phyloP scores from a whole-genome alignment of 1,139 yeast genomes.

The Magnusiomyces starmeri region DNA sequence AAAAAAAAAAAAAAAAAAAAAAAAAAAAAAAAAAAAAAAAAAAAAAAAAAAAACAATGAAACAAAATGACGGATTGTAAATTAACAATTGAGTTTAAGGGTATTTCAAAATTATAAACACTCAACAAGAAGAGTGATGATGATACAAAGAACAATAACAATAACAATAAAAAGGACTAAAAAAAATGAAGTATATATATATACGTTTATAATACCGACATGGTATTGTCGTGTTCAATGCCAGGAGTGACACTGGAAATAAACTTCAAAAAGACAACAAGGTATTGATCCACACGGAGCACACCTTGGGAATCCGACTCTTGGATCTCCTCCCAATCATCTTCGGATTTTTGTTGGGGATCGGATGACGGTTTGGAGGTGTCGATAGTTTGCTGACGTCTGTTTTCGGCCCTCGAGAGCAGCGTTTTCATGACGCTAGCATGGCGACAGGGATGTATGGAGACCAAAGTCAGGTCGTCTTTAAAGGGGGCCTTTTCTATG shows the following conservation, averaged over 20 bases:
- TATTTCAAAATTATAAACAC: too few species aligned
- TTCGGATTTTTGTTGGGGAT: conserved; percentile 26
- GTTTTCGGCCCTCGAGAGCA: conserved; percentile 60
- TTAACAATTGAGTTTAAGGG: too few species aligned
- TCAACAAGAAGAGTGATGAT: too few species aligned
- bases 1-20: background rate
- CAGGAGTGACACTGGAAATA: conserved; percentile 95
- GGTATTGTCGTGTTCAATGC: conserved; percentile 93
- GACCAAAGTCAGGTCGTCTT: conserved; percentile 69
- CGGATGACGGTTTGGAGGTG: conserved; percentile 14
- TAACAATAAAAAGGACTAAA: background rate
- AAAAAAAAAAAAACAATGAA: background rate
- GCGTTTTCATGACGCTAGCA: conserved; percentile 85
- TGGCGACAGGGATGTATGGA: conserved; percentile 97
- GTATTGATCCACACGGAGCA: conserved; percentile 83
- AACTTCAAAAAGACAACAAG: conserved; percentile 82
- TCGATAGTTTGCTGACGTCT: conserved; percentile 28
- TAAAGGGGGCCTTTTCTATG: conserved; percentile 84
- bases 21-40: background rate
- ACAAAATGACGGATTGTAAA: background rate
- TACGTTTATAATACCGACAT: conserved; percentile 65
- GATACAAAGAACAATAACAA: too few species aligned
- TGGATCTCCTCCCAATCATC: conserved; percentile 37
- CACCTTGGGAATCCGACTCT: conserved; percentile 32
- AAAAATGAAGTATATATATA: too few species aligned